Conservation (phyloP, 768 basidiomycete species). For the Hygrocybe punicea region DNA sequence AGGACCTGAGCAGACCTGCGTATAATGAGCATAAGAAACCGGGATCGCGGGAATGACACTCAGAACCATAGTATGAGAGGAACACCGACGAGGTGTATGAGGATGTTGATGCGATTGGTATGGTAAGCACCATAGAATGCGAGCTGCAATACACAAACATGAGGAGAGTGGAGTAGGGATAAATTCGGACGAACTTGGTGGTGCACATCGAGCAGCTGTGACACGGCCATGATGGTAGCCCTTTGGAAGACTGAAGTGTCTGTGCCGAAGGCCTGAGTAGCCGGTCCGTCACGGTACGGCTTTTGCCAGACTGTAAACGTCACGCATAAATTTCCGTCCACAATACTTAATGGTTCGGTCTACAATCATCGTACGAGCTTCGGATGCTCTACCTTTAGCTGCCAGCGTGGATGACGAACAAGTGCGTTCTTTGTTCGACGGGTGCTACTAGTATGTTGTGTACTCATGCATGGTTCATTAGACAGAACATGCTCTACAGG, state of each 20-base stretch:
- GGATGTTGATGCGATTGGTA: conserved; percentile 73
- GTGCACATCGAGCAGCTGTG: conserved; percentile 59
- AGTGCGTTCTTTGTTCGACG: conserved; percentile 43
- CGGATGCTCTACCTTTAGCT: conserved; percentile 85
- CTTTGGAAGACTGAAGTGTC: conserved; percentile 12
- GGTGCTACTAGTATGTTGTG: conserved; percentile 9
- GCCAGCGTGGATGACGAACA: conserved; percentile 97
- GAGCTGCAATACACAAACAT: conserved; percentile 47
- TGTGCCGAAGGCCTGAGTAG: conserved; percentile 9
- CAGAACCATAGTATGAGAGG: conserved; percentile 77
- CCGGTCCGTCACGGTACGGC: neutral
- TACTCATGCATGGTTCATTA: conserved; percentile 28
- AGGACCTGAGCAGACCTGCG: conserved; percentile 63
- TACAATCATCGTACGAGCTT: conserved; percentile 80
- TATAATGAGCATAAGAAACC: neutral
- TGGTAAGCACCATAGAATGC: conserved; percentile 94
- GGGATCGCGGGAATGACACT: neutral
- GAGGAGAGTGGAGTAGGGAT: neutral
- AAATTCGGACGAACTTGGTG: conserved; percentile 51
- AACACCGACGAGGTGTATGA: conserved; percentile 83
- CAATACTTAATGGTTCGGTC: conserved; percentile 78
- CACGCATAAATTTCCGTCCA: neutral
- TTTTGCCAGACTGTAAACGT: neutral
- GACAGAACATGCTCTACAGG: conserved; percentile 92
- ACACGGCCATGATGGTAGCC: conserved; percentile 36